Evolutionary conservation across 2,329 filamentous ascomycete genomes (phyloP), one percentile per base, ranked within the genome.

Genomic region (Diaporthe amygdali): DNA sequence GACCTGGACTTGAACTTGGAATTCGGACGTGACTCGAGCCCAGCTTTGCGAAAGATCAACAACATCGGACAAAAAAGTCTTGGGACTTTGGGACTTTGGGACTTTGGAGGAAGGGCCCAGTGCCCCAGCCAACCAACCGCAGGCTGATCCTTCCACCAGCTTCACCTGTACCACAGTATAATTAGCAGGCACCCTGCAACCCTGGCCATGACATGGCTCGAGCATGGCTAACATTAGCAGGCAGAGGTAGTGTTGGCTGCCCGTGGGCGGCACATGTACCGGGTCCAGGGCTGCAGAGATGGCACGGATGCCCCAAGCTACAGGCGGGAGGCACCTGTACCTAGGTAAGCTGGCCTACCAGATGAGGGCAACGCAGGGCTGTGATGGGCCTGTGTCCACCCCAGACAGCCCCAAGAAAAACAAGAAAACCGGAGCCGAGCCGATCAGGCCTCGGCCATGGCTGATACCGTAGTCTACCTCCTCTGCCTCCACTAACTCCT

Each of bases 111-210:
- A 64, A 64, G 59, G 59, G 59, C 27, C 27, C 41, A 17, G 22
- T 63, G 59, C 59, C 59, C 64, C 64, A 68, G 54, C 69, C 69
- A 68, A 61, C 52, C 51, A 64, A 30, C 41, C 41, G 41, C 41
- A 37, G 30, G 56, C 56, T 59, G 30, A 68, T 71, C 64, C 69
- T 71, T 68, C 69, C 69, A 44, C 56, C 64, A 52, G 64, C 64
- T 61, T 61, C 41, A 30, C 30, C 44, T 25, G 41, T 63, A n/a
- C n/a, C n/a, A n/a, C n/a, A n/a, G n/a, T n/a, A 71, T 68, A 61
- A 61, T 67, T 49, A 56, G 64, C 41, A 34, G 25, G 7, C 37
- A 61, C 55, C 55, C 55, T 22, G 54, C 37, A 22, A 61, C 55
- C 55, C 37, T 44, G 39, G 37, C 55, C 32, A 30, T 15, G 10